Conservation (phyloP, 2,329 filamentous ascomycete genomes). For the Xylariaceae sp. region DNA sequence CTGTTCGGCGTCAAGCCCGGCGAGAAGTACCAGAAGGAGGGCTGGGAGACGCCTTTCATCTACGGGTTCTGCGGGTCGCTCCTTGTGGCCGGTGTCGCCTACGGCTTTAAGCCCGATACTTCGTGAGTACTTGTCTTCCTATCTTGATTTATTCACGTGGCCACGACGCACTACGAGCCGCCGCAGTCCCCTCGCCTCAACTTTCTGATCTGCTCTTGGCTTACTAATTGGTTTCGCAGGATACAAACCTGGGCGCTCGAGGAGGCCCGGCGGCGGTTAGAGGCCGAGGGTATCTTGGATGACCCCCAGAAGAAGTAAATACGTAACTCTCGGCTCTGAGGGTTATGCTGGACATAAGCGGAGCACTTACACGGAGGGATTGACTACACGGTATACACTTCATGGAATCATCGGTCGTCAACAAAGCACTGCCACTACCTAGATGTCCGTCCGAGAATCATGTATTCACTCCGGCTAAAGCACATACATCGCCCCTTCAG, state of each 20-base stretch:
- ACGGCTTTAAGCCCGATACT: constrained; percentile 97
- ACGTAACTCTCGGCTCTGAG: background rate
- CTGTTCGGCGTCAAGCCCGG: constrained; percentile 91
- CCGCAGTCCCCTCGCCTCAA: background rate
- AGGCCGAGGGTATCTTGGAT: constrained; percentile 88
- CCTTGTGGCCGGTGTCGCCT: constrained; percentile 68
- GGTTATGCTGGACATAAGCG: background rate
- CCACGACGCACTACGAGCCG: background rate
- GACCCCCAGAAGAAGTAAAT: constrained; percentile 62
- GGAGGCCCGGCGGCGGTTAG: constrained; percentile 90
- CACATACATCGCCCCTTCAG: background rate
- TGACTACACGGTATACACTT: background rate
- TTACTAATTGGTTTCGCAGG: constrained; percentile 47
- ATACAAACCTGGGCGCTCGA: constrained; percentile 99
- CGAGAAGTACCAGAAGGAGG: constrained; percentile 93
- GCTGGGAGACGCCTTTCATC: constrained; percentile 86
- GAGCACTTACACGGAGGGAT: background rate
- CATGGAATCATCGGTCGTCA: background rate
- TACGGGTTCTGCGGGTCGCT: constrained; percentile 81
- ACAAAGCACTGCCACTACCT: background rate
- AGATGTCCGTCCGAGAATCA: background rate
- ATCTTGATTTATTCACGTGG: too few relatives aligned
- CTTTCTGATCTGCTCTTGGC: background rate
- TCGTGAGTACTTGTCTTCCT: too few relatives aligned
- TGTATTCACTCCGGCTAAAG: background rate